Evolutionary conservation across 805 yeast species (phyloP).

Genomic region (Wickerhamiella sorbophila): DNA sequence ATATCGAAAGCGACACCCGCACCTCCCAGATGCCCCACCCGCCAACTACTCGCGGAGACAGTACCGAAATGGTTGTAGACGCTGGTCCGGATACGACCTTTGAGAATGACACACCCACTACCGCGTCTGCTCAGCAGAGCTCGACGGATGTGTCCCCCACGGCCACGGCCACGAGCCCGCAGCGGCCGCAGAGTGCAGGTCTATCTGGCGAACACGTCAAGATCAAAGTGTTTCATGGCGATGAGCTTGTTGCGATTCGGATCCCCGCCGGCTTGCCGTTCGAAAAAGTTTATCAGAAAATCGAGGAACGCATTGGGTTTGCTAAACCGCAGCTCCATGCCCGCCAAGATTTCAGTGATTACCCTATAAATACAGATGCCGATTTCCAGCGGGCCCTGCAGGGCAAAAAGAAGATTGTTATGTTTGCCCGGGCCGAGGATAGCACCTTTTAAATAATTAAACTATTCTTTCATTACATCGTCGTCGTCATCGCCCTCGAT

Average conservation of each 20-base stretch:
- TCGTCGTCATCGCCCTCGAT: background rate
- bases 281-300: slow-evolving; percentile 20
- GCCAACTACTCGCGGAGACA: slow-evolving; percentile 10
- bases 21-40: slow-evolving; percentile 25
- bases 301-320: slow-evolving; percentile 24
- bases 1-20: slow-evolving; percentile 33
- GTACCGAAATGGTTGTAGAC: background rate
- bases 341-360: slow-evolving; percentile 19
- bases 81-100: background rate
- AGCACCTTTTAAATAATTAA: too few relatives aligned
- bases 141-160: background rate
- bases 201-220: slow-evolving; percentile 19
- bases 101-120: background rate
- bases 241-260: slow-evolving; percentile 28
- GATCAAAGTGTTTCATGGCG: slow-evolving; percentile 27
- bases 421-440: slow-evolving; percentile 15
- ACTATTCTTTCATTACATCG: too few relatives aligned
- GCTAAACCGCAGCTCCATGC: slow-evolving; percentile 19
- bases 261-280: slow-evolving; percentile 24
- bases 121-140: background rate
- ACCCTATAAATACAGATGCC: slow-evolving; percentile 18
- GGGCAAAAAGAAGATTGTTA: slow-evolving; percentile 22
- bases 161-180: background rate
- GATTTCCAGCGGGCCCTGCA: slow-evolving; percentile 20
- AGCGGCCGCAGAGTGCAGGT: background rate